Evolutionary conservation across 1,284 basidiomycete species (phyloP).

Genomic region (Termitomyces sp.): DNA sequence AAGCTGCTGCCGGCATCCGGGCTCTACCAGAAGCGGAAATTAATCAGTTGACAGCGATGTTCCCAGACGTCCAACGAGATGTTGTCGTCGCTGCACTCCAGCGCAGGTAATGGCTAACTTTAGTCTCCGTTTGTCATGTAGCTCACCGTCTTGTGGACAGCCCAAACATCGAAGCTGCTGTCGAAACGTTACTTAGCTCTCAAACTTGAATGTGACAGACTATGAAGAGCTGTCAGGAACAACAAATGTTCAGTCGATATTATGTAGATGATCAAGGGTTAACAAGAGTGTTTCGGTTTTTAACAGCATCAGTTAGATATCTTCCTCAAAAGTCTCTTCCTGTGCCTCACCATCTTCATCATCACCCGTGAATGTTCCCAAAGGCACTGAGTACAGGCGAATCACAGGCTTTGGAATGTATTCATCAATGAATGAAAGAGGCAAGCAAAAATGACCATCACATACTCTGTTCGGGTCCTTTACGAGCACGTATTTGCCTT

Average conservation of each 20-base stretch:
- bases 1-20: slow-evolving; percentile 49
- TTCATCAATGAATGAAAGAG: slow-evolving; percentile 14
- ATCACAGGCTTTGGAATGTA: slow-evolving; percentile 73
- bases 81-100: slow-evolving; percentile 77
- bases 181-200: slow-evolving; percentile 68
- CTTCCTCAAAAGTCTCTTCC: slow-evolving; percentile 24
- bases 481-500: slow-evolving; percentile 93
- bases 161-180: slow-evolving; percentile 73
- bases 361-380: slow-evolving; percentile 72
- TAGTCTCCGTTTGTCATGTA: not conserved
- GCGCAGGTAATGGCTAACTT: slow-evolving; percentile 56
- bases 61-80: slow-evolving; percentile 73
- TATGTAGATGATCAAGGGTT: slow-evolving; percentile 14
- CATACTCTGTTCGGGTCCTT: slow-evolving; percentile 94
- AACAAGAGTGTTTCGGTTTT: slow-evolving; percentile 7
- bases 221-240: slow-evolving; percentile 1
- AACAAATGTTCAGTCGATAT: slow-evolving; percentile 14
- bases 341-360: slow-evolving; percentile 36
- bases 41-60: slow-evolving; percentile 70
- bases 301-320: slow-evolving; percentile 27
- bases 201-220: slow-evolving; percentile 23
- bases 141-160: slow-evolving; percentile 30
- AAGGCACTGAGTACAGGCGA: slow-evolving; percentile 88
- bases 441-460: slow-evolving; percentile 24
- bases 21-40: slow-evolving; percentile 76